Percentiles rank a stretch among this genome's conserved stretches.
Evolutionary conservation across 441 rosid genomes (phyloP).

Genomic region (Populus tomentosa): DNA sequence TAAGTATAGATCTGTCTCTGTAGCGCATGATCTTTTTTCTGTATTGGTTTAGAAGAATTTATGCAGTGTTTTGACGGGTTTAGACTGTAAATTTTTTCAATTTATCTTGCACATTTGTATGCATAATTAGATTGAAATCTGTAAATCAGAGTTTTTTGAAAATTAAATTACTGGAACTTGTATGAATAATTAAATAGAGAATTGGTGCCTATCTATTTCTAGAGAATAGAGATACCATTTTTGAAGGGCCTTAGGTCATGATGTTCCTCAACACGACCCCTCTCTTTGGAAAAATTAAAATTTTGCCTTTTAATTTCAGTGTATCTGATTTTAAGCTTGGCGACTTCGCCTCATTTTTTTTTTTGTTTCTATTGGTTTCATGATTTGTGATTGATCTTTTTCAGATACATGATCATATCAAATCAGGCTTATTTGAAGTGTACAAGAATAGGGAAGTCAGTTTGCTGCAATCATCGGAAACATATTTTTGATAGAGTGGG

Average conservation of each 20-base stretch:
- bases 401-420: conserved; percentile 47
- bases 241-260: neutral
- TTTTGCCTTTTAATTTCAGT: neutral
- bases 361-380: neutral
- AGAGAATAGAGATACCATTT: neutral
- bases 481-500: conserved; percentile 49
- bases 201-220: neutral
- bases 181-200: neutral
- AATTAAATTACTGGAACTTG: neutral
- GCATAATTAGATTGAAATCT: neutral
- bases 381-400: neutral
- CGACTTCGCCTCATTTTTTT: neutral
- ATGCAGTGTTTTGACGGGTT: too few species aligned
- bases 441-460: conserved; percentile 21
- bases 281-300: neutral
- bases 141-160: neutral
- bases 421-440: conserved; percentile 20
- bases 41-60: neutral
- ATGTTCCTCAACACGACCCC: neutral
- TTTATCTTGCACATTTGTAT: too few species aligned
- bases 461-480: conserved; percentile 3
- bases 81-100: too few species aligned
- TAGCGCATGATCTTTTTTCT: neutral
- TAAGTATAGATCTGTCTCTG: neutral
- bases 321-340: neutral